Base-by-base conservation (phyloP, 176 grass and related monocot genomes). In the Oryza glumipatula region DNA sequence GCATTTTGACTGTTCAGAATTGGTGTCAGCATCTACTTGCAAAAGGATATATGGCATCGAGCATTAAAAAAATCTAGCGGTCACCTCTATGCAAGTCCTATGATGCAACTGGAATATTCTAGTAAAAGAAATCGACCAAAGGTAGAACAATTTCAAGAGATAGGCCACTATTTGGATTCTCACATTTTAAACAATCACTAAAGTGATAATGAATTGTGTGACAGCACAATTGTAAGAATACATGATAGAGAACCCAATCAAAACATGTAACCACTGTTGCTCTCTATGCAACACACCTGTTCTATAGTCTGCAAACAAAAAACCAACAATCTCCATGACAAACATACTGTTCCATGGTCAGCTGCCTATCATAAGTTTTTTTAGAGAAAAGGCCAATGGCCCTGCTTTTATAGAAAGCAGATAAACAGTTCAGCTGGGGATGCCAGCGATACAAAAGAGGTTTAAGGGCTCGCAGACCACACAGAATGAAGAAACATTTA, bases 1-100 rank as follows among this genome's bases (percentile, higher is more conserved):
- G 86, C 78, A 89, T 96, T 96, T 88, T 96, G 86, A 39, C 94
- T 96, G 91, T 84, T 68, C 30, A 87, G 2, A 72, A 69, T 38
- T 51, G 28, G 33, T 21, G 56, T 60, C 70, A 76, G 79, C 54
- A 66, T 71, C 39, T 46, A 72, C 8, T 68, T 70, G 16, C 35
- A 87, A 1, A 80, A 60, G 10, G 13, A 81, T 9, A 47, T 3
- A 28, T 24, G 54, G 46, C 9, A 75, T 15, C 69, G 43, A 88
- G 56, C 3, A 67, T 35, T 9, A 74, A 65, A 83, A 74, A 65
- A 61, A 28, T 39, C 21, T 36, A 63, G 21, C 11, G 19, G 5
- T 19, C 8, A 88, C 17, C 4, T 66, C 12, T 15, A 14, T 41
- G 7, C 22, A 68, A 49, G 12, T 26, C 13, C 0, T 30, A 36